Evolutionary conservation across 73 alveolate genomes (phyloP).

Genomic region (Vitrella brassicaformis): DNA sequence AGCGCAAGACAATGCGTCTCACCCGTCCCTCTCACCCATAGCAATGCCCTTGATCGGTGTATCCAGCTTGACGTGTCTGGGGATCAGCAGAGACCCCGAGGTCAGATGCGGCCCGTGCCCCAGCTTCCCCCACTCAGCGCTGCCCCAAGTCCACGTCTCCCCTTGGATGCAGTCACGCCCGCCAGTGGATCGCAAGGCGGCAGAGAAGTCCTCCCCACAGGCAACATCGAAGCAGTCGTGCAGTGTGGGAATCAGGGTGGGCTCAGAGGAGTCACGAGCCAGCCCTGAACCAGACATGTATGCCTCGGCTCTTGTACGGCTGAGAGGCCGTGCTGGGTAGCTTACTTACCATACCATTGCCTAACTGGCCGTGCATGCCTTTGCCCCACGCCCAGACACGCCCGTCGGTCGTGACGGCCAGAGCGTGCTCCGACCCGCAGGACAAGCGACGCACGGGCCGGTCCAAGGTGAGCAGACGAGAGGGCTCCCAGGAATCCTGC

Average conservation of each 20-base stretch:
- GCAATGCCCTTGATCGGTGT: constrained; percentile 6
- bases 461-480: too few species aligned
- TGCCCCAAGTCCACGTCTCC: constrained; percentile 26
- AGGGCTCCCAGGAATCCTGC: too few species aligned
- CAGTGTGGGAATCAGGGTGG: constrained; percentile 19
- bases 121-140: constrained; percentile 22
- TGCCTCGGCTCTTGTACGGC: neutral
- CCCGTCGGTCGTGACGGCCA: constrained; percentile 5
- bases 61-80: constrained; percentile 13
- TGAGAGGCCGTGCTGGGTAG: neutral
- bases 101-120: constrained; percentile 29
- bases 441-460: constrained; percentile 7
- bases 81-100: constrained; percentile 18
- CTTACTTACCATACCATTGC: neutral
- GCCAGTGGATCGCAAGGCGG: constrained; percentile 2
- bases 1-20: too few species aligned
- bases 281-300: neutral
- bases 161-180: neutral
- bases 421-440: constrained; percentile 15
- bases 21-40: constrained; percentile 3
- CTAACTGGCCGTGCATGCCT: neutral
- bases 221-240: constrained; percentile 10
- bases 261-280: constrained; percentile 5
- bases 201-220: constrained; percentile 21
- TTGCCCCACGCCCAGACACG: constrained; percentile 16